A percentile compares a stretch with the other conserved stretches of the same genome.
These are phyloP conservation scores for Taiozyma sp. DNA, from an alignment of 1,139 yeast genomes.

Conservation along the genomic window DNA sequence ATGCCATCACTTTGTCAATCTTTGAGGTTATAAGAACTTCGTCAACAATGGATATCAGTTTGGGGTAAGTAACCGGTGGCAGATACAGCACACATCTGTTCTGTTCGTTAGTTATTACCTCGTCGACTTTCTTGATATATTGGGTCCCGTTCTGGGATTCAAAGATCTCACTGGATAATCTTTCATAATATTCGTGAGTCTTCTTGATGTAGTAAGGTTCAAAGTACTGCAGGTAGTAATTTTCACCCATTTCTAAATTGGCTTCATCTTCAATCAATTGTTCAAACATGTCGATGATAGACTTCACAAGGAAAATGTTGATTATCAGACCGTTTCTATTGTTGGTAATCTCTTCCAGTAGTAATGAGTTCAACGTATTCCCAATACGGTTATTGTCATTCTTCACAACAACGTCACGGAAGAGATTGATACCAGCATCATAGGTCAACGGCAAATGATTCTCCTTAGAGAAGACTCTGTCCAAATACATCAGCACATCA, in stretches of 20 bases:
- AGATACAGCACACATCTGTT: constrained; percentile 51
- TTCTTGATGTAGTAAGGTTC: constrained; percentile 58
- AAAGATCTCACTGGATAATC: constrained; percentile 40
- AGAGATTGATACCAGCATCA: constrained; percentile 67
- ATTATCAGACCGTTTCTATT: constrained; percentile 59
- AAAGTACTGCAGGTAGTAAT: constrained; percentile 56
- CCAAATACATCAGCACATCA: constrained; percentile 81
- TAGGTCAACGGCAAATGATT: constrained; percentile 60
- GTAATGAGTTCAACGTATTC: constrained; percentile 37
- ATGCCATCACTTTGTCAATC: constrained; percentile 44
- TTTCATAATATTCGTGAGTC: constrained; percentile 51
- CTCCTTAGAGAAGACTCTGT: constrained; percentile 79
- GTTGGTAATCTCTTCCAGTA: constrained; percentile 52
- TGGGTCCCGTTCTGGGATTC: constrained; percentile 41
- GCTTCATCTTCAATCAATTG: constrained; percentile 37
- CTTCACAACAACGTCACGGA: constrained; percentile 40
- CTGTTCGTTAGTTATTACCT: constrained; percentile 51
- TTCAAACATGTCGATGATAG: constrained; percentile 69
- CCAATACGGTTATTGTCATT: constrained; percentile 47
- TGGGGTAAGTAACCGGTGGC: constrained; percentile 49
- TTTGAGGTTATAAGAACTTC: constrained; percentile 57
- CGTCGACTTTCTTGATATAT: constrained; percentile 48
- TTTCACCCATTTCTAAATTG: constrained; percentile 32
- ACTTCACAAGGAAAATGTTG: constrained; percentile 55
- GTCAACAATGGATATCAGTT: constrained; percentile 51